Evolutionary conservation across 2,329 filamentous ascomycete species (phyloP).

Genomic region (Fusarium metavorans): DNA sequence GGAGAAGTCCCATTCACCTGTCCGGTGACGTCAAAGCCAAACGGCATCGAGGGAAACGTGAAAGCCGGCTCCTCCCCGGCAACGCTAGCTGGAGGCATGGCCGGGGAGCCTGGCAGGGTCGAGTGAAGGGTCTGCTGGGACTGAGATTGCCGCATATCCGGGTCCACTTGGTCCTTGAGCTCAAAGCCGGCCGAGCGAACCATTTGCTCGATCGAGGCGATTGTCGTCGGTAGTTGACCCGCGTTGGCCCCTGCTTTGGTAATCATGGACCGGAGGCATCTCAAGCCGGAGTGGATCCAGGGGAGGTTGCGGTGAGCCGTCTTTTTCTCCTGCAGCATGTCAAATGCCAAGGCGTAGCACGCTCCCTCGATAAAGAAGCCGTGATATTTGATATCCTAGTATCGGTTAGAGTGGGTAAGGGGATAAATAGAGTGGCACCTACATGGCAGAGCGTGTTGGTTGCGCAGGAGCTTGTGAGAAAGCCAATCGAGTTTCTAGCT

Average conservation of each 20-base stretch:
- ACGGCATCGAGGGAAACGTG: constrained; percentile 47
- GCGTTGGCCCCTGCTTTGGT: constrained; percentile 30
- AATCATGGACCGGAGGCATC: constrained; percentile 52
- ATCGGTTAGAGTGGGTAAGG: constrained; percentile 3
- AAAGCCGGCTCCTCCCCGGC: constrained; percentile 38
- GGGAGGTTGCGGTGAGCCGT: constrained; percentile 53
- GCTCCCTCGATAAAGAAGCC: constrained; percentile 58
- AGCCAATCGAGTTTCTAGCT: constrained; percentile 55
- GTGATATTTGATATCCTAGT: constrained; percentile 58
- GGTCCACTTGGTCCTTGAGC: constrained; percentile 35
- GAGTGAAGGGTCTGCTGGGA: constrained; percentile 22
- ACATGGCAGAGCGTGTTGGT: constrained; percentile 54
- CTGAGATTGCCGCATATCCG: constrained; percentile 29
- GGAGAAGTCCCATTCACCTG: constrained; percentile 38
- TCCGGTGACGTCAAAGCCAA: constrained; percentile 42
- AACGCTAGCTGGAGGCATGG: constrained; percentile 14
- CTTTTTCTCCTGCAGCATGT: constrained; percentile 55
- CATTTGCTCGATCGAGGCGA: constrained; percentile 47
- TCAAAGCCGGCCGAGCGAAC: constrained; percentile 45
- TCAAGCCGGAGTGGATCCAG: constrained; percentile 55
- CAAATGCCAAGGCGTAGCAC: constrained; percentile 55
- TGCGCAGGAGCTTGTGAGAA: constrained; percentile 54
- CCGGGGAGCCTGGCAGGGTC: constrained; percentile 34
- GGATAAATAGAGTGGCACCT: no score
- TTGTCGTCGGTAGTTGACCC: constrained; percentile 40